Evolutionary conservation across 208 protist genomes (phyloP), one percentile per base, ranked within the genome.

Genomic region (Willaertia magna): DNA sequence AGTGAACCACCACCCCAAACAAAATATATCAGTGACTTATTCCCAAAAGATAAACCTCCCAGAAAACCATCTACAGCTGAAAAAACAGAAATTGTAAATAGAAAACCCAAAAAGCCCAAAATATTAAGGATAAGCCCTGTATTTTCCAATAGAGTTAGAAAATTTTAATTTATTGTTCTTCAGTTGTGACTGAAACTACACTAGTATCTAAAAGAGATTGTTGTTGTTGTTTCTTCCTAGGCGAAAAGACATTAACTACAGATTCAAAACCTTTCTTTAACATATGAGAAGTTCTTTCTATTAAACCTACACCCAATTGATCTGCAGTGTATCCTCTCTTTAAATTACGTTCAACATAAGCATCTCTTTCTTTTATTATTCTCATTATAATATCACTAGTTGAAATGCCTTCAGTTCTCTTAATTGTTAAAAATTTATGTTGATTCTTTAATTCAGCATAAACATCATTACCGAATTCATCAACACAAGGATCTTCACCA

Each of bases 351-450:
- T 48, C 84, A 39, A 90, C 78, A 61, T 90, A 90, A 0, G 49
- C 74, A 39, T 90, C 88, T 43, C 88, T 87, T 44, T 90, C 88
- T 40, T 87, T 90, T 2, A 90, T 74, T 52, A 90, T 90, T 40
- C 86, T 51, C 11, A 90, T 14, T 30, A 90, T 90, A 18, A 90
- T 75, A n/a, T 90, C 88, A 26, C 48, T 84, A 18, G 88, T 90
- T 2, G 88, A 90, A 39, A 90, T 89, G n/a, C 88, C 88, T n/a
- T 90, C 88, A 11, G 88, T 90, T 67, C 88, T 75, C 42, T 90
- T 88, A 20, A 86, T 90, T 0, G 59, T 82, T 40, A 76, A 79
- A 30, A 90, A 90, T 52, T 84, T 88, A 39, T 87, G 87, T 51
- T 84, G 79, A 46, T 87, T 86, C 16, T 90, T 89, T 3, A 90